Evolutionary conservation across 2,329 filamentous ascomycete species (phyloP), one percentile per base, ranked within the genome.

Genomic region (Verticillium longisporum): DNA sequence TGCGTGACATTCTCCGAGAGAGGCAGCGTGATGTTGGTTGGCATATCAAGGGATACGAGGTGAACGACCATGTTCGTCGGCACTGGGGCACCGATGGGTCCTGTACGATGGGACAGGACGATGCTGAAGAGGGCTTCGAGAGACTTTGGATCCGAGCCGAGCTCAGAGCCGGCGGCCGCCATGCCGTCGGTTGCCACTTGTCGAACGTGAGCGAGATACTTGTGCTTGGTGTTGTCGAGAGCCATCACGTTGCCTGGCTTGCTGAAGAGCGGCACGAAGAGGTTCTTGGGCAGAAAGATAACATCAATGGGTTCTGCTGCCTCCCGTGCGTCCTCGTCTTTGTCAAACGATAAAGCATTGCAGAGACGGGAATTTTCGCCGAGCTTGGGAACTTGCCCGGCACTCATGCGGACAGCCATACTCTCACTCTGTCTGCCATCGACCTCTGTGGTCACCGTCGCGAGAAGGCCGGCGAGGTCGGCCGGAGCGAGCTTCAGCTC

Each of bases 151-250:
- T 26, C 26, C 26, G 26, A 26, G 26, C 26, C 26, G 26, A 26
- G 26, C 26, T 26, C 26, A 26, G 26, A 26, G 4, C 71, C 75
- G 0, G 72, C 73, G 0, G 71, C 60, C 0, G 75, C 71, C 68
- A 78, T 76, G 0, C 77, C 76, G 0, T 61, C 58, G 0, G 68
- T 71, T 58, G 78, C 76, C 61, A 80, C 71, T 11, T 74, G 68
- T 0, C 77, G 71, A 0, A 77, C 73, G 58, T 81, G 78, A 1
- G 78, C 66, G 5, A 78, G 65, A 41, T 67, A 75, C 33, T 69
- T 61, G 62, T 73, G 72, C 31, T 63, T 65, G 0, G 58, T 62
- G 1, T 67, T 66, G 58, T 70, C 61, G 14, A 65, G 65, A 18
- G 11, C 55, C 14, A 5, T 15, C 3, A 6, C n/a, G 5, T 1